phyloP scores from a whole-genome alignment of 345 rosid genomes.

The Eutrema heterophyllum region DNA sequence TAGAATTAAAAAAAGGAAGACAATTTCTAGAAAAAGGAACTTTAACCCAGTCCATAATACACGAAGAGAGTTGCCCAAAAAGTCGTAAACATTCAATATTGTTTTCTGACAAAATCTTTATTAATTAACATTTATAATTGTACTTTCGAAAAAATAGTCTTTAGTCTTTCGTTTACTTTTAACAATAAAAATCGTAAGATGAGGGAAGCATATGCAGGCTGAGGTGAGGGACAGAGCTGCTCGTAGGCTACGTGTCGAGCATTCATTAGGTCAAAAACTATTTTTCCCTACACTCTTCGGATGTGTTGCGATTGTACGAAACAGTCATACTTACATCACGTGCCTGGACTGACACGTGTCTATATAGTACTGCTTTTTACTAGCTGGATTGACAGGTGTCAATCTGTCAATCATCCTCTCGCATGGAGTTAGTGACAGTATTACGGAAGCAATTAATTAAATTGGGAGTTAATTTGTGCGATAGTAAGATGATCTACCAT shows the following conservation, averaged over 20 bases:
- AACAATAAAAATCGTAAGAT: conserved; percentile 15
- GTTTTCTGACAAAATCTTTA: background rate
- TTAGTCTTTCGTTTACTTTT: background rate
- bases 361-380: background rate
- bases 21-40: background rate
- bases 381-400: background rate
- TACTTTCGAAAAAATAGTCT: background rate
- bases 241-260: conserved; percentile 14
- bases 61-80: background rate
- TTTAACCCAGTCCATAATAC: conserved; percentile 5
- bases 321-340: conserved; percentile 14
- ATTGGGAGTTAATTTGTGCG: background rate
- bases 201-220: conserved; percentile 24
- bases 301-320: conserved; percentile 2
- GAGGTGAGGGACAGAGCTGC: background rate
- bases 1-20: background rate
- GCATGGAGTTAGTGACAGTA: background rate
- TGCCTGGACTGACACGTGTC: conserved; percentile 5
- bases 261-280: background rate
- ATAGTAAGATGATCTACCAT: no score
- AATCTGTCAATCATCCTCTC: background rate
- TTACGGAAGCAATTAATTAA: background rate
- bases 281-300: background rate
- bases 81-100: conserved; percentile 17
- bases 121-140: background rate